A percentile compares a stretch with the other conserved stretches of the same genome.
phyloP scores from a whole-genome alignment of 2,329 filamentous ascomycete species.

The Emydomyces testavorans region DNA sequence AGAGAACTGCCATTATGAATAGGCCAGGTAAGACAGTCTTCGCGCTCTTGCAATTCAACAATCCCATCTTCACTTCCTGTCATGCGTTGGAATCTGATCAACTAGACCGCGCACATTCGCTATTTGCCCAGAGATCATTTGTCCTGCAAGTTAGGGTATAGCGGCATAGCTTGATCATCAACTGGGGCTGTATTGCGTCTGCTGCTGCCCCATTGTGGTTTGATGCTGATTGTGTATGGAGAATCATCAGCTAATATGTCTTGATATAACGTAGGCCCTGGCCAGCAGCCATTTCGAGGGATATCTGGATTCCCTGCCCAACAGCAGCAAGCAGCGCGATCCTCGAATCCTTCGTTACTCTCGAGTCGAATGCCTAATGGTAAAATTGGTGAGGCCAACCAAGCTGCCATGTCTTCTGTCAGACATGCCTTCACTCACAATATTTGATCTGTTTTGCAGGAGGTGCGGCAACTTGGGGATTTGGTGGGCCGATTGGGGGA shows the following conservation, averaged over 20 bases:
- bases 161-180: neutral
- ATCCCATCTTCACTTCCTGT: neutral
- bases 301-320: constrained; percentile 45
- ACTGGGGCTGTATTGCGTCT: neutral
- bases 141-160: neutral
- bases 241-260: constrained; percentile 1
- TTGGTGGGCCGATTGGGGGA: constrained; percentile 44
- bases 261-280: constrained; percentile 30
- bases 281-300: constrained; percentile 41
- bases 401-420: neutral
- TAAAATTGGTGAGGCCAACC: constrained; percentile 39
- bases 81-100: neutral
- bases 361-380: constrained; percentile 43
- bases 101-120: neutral
- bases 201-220: too few relatives aligned
- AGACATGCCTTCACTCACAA: constrained; percentile 10
- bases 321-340: constrained; percentile 36
- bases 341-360: constrained; percentile 38
- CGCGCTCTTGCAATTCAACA: neutral
- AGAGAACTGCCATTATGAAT: constrained; percentile 6
- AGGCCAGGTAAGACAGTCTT: constrained; percentile 13
- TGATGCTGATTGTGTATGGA: neutral
- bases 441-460: constrained; percentile 24
- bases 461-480: constrained; percentile 47
- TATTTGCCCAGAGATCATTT: neutral